A percentile compares a stretch with the other conserved stretches of the same genome.
Evolutionary conservation across 2,329 filamentous ascomycete species (phyloP).

Genomic region (Botrytis cinerea): DNA sequence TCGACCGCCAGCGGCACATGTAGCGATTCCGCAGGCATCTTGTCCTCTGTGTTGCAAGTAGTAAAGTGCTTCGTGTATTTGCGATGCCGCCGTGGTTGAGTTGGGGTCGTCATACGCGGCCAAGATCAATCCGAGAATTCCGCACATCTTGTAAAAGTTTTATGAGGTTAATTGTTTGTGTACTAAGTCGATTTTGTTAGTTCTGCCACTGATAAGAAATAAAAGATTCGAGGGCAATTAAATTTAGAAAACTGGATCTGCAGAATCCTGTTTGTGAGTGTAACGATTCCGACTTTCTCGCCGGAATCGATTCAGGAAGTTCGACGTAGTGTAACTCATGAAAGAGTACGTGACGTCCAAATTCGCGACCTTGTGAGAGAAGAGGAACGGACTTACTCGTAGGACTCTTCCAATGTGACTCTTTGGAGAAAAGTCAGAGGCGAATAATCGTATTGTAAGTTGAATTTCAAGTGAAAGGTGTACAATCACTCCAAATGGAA

Average conservation of each 20-base stretch:
- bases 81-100: slow-evolving; percentile 56
- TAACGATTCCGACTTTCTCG: slow-evolving; percentile 38
- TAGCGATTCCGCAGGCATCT: slow-evolving; percentile 85
- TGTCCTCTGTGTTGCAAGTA: slow-evolving; percentile 74
- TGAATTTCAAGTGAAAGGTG: neutral
- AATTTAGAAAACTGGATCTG: slow-evolving; percentile 31
- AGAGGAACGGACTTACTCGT: neutral
- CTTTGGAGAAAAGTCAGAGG: neutral
- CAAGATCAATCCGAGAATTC: slow-evolving; percentile 62
- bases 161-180: neutral
- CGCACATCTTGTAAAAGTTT: slow-evolving; percentile 53
- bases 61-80: slow-evolving; percentile 72
- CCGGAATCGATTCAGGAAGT: slow-evolving; percentile 34
- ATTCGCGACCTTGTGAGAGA: neutral
- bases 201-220: slow-evolving; percentile 4
- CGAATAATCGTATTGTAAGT: neutral
- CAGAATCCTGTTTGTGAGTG: slow-evolving; percentile 36
- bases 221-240: slow-evolving; percentile 21
- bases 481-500: neutral
- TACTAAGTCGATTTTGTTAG: slow-evolving; percentile 25
- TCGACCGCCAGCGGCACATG: slow-evolving; percentile 71
- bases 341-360: neutral
- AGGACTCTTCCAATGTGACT: neutral
- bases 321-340: neutral
- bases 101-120: slow-evolving; percentile 53